Evolutionary conservation across 2,329 filamentous ascomycete species (phyloP).

Genomic region (Aaosphaeria arxii): DNA sequence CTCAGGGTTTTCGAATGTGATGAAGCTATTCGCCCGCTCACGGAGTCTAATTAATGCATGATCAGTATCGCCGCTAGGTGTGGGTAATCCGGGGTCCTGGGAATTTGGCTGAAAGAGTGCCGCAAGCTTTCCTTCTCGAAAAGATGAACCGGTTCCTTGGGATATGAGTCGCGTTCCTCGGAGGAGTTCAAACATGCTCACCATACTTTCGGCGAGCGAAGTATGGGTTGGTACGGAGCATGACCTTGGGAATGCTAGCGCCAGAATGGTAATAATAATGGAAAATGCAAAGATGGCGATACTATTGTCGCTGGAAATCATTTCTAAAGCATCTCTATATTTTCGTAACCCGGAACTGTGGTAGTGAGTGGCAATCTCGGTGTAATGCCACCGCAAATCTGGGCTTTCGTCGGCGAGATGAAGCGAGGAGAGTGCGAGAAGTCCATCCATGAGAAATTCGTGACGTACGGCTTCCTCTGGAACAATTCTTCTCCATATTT

Average conservation of each 20-base stretch:
- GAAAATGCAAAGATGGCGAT: constrained; percentile 5
- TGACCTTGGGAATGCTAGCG: constrained; percentile 5
- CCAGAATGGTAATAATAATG: constrained; percentile 1
- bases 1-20: background rate
- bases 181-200: constrained; percentile 2
- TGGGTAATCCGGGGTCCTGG: background rate
- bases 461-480: constrained; percentile 6
- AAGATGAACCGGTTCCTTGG: background rate
- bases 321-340: constrained; percentile 2
- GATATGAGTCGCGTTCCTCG: background rate
- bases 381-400: constrained; percentile 3
- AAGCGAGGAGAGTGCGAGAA: constrained; percentile 7
- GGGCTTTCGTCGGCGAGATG: constrained; percentile 6
- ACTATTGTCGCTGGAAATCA: constrained; percentile 5
- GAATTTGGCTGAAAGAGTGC: constrained; percentile 1
- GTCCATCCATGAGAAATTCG: constrained; percentile 8
- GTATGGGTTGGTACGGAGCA: background rate
- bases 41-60: background rate
- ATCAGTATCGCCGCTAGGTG: background rate
- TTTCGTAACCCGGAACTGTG: constrained; percentile 2
- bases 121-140: background rate
- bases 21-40: constrained; percentile 1
- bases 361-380: constrained; percentile 5
- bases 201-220: background rate
- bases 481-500: constrained; percentile 3